Percentiles rank a stretch among this genome's conserved stretches.
phyloP scores from a whole-genome alignment of 768 basidiomycete species.

The Mycena kentingensis region DNA sequence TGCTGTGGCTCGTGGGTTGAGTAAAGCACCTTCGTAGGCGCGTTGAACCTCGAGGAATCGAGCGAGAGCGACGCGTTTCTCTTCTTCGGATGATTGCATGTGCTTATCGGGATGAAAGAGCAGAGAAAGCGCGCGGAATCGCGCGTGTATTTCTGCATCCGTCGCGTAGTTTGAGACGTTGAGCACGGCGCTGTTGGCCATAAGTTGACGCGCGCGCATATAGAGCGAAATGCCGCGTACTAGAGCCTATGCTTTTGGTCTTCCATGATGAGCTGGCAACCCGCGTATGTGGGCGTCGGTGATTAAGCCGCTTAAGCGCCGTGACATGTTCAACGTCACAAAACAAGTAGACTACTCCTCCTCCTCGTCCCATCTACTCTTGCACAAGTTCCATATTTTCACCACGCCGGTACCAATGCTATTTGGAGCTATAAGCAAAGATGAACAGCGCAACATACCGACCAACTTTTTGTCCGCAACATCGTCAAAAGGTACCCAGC shows the following conservation, averaged over 20 bases:
- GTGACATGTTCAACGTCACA: not conserved
- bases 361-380: slow-evolving; percentile 47
- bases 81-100: slow-evolving; percentile 47
- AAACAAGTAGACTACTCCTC: slow-evolving; percentile 1
- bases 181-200: slow-evolving; percentile 59
- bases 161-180: slow-evolving; percentile 69
- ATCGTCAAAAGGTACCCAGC: slow-evolving; percentile 58
- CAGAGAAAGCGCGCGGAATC: slow-evolving; percentile 71
- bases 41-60: slow-evolving; percentile 78
- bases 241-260: slow-evolving; percentile 15
- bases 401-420: slow-evolving; percentile 76
- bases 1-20: too few species aligned
- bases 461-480: slow-evolving; percentile 65
- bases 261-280: not conserved
- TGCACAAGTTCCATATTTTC: slow-evolving; percentile 70
- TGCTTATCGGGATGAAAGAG: slow-evolving; percentile 88
- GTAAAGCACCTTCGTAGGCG: slow-evolving; percentile 79
- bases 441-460: not conserved
- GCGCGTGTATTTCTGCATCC: slow-evolving; percentile 70
- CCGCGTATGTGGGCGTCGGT: not conserved
- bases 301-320: not conserved
- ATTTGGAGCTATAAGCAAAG: slow-evolving; percentile 1
- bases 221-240: slow-evolving; percentile 16
- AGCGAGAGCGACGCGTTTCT: slow-evolving; percentile 60
- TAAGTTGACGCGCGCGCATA: slow-evolving; percentile 12